A percentile compares a stretch with the other conserved stretches of the same genome.
These are phyloP conservation scores for Macrolepiota fuliginosa DNA, from an alignment of 768 basidiomycete species.

Conservation along the genomic window DNA sequence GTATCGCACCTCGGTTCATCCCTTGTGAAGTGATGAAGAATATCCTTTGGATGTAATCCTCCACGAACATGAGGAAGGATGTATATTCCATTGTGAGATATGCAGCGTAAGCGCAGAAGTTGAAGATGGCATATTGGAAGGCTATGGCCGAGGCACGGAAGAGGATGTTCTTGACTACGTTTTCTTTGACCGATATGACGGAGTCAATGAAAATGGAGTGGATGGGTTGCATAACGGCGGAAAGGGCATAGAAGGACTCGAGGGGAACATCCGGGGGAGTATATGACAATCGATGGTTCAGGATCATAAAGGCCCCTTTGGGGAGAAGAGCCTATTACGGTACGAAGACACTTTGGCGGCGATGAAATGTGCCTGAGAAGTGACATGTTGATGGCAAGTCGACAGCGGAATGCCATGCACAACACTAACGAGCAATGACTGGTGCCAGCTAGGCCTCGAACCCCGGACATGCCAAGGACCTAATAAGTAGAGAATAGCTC, in stretches of 20 bases:
- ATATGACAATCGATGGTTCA: neutral
- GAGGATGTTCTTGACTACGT: conserved; percentile 21
- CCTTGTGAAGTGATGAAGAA: conserved; percentile 14
- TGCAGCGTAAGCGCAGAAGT: conserved; percentile 16
- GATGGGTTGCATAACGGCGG: neutral
- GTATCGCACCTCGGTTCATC: conserved; percentile 13
- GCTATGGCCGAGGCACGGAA: conserved; percentile 16
- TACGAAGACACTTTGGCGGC: neutral
- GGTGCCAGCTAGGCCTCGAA: too few species aligned
- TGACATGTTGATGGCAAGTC: too few species aligned
- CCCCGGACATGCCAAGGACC: too few species aligned
- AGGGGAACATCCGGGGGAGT: neutral
- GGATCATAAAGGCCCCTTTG: neutral
- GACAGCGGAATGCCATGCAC: too few species aligned
- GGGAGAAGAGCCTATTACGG: neutral
- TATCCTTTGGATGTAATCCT: conserved; percentile 16
- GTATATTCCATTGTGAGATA: conserved; percentile 16
- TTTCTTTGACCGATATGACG: conserved; percentile 9
- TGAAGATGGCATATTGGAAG: conserved; percentile 15
- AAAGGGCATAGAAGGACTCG: too few species aligned
- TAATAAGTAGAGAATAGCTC: too few species aligned
- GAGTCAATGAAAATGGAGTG: neutral
- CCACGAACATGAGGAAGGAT: conserved; percentile 21
- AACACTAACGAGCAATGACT: too few species aligned
- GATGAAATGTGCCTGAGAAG: too few species aligned